These are phyloP conservation scores for Hanseniaspora jakobsenii DNA, from an alignment of 805 yeast species.

Conservation along the genomic window DNA sequence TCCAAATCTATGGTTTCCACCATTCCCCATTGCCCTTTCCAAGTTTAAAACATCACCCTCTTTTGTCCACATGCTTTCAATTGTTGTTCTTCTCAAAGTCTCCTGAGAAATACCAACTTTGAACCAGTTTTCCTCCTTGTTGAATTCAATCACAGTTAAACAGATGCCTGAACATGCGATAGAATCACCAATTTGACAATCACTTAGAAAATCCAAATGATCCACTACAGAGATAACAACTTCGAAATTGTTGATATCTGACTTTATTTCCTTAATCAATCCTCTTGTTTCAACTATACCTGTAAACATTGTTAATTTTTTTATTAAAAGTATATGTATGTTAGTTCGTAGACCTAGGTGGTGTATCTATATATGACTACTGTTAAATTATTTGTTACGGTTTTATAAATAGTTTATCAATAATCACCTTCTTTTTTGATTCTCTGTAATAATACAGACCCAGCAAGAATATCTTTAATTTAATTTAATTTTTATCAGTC, in stretches of 20 bases:
- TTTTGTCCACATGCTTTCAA: slow-evolving; percentile 40
- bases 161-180: slow-evolving; percentile 84
- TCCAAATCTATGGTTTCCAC: slow-evolving; percentile 70
- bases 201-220: slow-evolving; percentile 51
- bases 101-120: slow-evolving; percentile 91
- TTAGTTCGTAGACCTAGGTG: too few relatives aligned
- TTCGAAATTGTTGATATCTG: slow-evolving; percentile 56
- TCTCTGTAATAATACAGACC: too few relatives aligned
- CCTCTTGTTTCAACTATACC: slow-evolving; percentile 62
- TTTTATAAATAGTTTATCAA: too few relatives aligned
- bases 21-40: slow-evolving; percentile 69
- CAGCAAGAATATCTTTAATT: too few relatives aligned
- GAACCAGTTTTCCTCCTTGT: slow-evolving; percentile 37
- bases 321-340: too few relatives aligned
- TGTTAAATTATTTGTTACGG: too few relatives aligned
- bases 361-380: too few relatives aligned
- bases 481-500: too few relatives aligned
- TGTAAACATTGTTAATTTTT: slow-evolving; percentile 56
- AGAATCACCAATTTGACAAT: slow-evolving; percentile 88
- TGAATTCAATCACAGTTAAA: slow-evolving; percentile 79
- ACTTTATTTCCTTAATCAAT: slow-evolving; percentile 36
- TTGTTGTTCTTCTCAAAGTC: slow-evolving; percentile 67
- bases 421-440: too few relatives aligned
- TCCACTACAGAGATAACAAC: slow-evolving; percentile 55
- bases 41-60: slow-evolving; percentile 60